Evolutionary conservation across 768 basidiomycete species (phyloP), one percentile per base, ranked within the genome.

Genomic region (Pleurotus tuber-regium): DNA sequence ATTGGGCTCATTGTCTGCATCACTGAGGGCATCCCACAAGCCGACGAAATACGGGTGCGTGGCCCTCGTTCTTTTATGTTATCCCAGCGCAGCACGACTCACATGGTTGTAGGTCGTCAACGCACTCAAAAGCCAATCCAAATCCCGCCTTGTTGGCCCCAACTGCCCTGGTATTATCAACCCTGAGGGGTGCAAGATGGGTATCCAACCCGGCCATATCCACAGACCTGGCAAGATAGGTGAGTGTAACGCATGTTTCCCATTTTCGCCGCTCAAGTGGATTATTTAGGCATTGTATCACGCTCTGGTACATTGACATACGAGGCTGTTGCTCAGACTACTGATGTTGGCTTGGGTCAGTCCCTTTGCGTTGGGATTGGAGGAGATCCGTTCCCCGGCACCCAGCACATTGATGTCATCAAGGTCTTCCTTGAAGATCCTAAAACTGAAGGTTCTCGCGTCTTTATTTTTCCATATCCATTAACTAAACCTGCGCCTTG

Each of bases 91-190:
- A 50, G 18, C 49, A n/a, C 26, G 42, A 43, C 51, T 31, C 40
- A 58, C 24, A 1, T 46, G 19, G 29, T 25, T 12, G 21, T 38
- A 93, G 92, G 89, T 99, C 55, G 84, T 89, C 76, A 89, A 96
- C 64, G 97, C 93, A 10, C 82, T 99, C 59, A 92, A 91, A 68
- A 85, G 83, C 63, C 97, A 99, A 70, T 93, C 86, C 47, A 92
- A 88, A 61, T 95, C 92, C 54, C 87, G 97, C 61, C 87, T 99
- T 59, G 92, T 99, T 43, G 97, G 97, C 16, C 97, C 97, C 33
- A 99, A 99, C 71, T 99, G 97, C 72, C 97, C 97, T 1, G 97
- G 97, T 65, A 86, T 99, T 62, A 98, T 98, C 64, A 95, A 96
- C 64, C 95, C 96, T 14, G 77, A 88, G 33, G 96, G 96, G 18